Evolutionary conservation across 2,329 filamentous ascomycete species (phyloP).

Genomic region (Cladosporium oxysporum): DNA sequence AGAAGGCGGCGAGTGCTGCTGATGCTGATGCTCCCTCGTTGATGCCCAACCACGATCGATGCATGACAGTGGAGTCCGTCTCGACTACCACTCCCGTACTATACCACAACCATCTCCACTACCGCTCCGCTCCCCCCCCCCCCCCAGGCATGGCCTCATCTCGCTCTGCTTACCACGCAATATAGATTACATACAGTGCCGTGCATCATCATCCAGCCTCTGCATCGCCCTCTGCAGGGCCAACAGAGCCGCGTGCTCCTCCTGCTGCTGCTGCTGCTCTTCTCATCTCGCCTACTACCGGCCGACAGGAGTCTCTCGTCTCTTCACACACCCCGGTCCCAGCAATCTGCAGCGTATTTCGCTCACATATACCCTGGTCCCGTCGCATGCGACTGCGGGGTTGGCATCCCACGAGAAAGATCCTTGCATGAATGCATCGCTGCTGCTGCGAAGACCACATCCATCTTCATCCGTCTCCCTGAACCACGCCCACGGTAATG

Average conservation of each 20-base stretch:
- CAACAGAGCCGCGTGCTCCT: background rate
- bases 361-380: slow-evolving; percentile 8
- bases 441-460: background rate
- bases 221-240: slow-evolving; percentile 3
- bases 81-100: background rate
- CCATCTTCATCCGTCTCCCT: background rate
- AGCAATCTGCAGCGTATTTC: slow-evolving; percentile 14
- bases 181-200: background rate
- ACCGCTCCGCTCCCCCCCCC: background rate
- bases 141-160: background rate
- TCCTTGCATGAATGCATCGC: slow-evolving; percentile 17
- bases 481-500: slow-evolving; percentile 9
- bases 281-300: background rate
- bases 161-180: background rate
- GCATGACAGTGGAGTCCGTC: background rate
- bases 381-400: slow-evolving; percentile 14
- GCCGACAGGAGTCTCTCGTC: background rate
- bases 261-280: background rate
- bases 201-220: background rate
- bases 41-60: slow-evolving; percentile 12
- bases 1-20: background rate
- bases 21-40: background rate
- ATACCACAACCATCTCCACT: background rate
- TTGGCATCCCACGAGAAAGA: slow-evolving; percentile 14
- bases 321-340: slow-evolving; percentile 7